phyloP scores from a whole-genome alignment of 2,329 filamentous ascomycete species.

The Neofusicoccum sp. region DNA sequence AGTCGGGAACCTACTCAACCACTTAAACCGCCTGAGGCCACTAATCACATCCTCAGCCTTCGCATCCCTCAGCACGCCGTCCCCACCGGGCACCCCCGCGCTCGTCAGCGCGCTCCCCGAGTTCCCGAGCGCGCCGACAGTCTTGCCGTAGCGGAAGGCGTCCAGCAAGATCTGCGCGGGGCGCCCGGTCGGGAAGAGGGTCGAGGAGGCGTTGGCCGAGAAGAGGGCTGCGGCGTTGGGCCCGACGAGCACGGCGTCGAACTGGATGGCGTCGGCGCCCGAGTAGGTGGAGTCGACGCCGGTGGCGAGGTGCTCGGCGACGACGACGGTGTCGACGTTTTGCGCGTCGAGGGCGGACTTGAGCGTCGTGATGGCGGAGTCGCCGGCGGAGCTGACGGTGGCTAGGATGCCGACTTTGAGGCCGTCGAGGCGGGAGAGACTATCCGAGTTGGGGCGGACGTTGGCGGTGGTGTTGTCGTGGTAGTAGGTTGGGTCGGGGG shows the following conservation, averaged over 20 bases:
- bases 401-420: conserved; percentile 67
- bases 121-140: conserved; percentile 62
- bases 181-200: conserved; percentile 65
- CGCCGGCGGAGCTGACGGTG: conserved; percentile 49
- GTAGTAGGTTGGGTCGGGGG: conserved; percentile 66
- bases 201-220: conserved; percentile 31
- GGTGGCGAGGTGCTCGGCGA: conserved; percentile 59
- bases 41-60: conserved; percentile 45
- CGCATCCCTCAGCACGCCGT: conserved; percentile 37
- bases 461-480: conserved; percentile 67
- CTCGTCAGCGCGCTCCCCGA: conserved; percentile 43
- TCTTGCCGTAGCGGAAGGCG: conserved; percentile 71
- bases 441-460: conserved; percentile 61
- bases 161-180: conserved; percentile 66
- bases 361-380: conserved; percentile 56
- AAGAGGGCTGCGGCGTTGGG: conserved; percentile 60
- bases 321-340: conserved; percentile 61
- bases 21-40: conserved; percentile 67
- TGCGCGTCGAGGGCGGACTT: conserved; percentile 51
- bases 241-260: conserved; percentile 65
- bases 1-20: conserved; percentile 64
- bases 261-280: conserved; percentile 62
- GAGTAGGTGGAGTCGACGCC: conserved; percentile 68
- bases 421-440: conserved; percentile 62
- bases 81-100: conserved; percentile 47